phyloP scores from a whole-genome alignment of 2,329 filamentous ascomycete species.

The Cercospora brassicicola region DNA sequence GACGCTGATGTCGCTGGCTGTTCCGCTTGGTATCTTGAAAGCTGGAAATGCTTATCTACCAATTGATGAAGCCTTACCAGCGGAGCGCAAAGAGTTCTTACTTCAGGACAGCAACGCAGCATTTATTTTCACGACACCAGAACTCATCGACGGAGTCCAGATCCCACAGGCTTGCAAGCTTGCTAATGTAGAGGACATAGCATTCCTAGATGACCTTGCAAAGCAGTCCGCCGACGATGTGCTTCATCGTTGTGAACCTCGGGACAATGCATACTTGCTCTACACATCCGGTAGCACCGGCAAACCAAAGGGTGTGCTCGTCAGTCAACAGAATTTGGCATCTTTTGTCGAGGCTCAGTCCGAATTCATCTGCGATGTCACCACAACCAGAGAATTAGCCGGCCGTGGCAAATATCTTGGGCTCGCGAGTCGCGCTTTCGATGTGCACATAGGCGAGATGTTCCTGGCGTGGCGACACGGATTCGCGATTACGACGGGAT shows the following conservation, averaged over 20 bases:
- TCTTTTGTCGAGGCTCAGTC: slow-evolving; percentile 20
- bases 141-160: slow-evolving; percentile 14
- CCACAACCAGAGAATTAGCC: slow-evolving; percentile 11
- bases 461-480: slow-evolving; percentile 23
- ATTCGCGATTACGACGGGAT: slow-evolving; percentile 13
- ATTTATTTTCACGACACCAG: slow-evolving; percentile 16
- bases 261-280: slow-evolving; percentile 58
- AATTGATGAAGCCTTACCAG: slow-evolving; percentile 20
- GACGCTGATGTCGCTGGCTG: slow-evolving; percentile 18
- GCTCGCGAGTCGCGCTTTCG: slow-evolving; percentile 23
- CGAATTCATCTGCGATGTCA: slow-evolving; percentile 18
- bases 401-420: slow-evolving; percentile 20
- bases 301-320: slow-evolving; percentile 43
- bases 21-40: slow-evolving; percentile 18
- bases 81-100: slow-evolving; percentile 17
- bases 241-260: not conserved
- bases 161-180: not conserved
- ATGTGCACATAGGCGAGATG: slow-evolving; percentile 21
- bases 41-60: slow-evolving; percentile 19
- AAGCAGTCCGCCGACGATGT: not conserved
- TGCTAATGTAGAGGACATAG: slow-evolving; percentile 6
- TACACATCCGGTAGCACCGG: slow-evolving; percentile 64
- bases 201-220: slow-evolving; percentile 2
- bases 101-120: slow-evolving; percentile 16
- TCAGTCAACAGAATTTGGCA: slow-evolving; percentile 69